Conservation (phyloP, 352 stramenopile genomes). For the Phytophthora sansomeana region DNA sequence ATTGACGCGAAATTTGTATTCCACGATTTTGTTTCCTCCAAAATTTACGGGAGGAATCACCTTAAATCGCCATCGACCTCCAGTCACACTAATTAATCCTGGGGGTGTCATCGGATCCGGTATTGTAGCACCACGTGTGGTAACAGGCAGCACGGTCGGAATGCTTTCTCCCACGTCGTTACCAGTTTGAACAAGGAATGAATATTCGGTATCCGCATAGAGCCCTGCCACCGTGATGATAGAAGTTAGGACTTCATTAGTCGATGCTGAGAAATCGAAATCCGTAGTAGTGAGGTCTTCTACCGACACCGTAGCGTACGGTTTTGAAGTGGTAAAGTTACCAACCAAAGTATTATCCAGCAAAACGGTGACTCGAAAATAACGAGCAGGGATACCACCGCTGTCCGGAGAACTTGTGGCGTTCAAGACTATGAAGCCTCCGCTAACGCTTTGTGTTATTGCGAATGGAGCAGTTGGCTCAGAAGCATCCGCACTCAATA, state of each 20-base stretch:
- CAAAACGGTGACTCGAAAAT: constrained; percentile 31
- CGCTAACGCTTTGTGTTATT: constrained; percentile 24
- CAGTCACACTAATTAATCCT: constrained; percentile 33
- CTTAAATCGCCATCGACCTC: constrained; percentile 42
- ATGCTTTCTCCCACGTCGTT: constrained; percentile 44
- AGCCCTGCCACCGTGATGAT: constrained; percentile 35
- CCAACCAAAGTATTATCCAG: background rate
- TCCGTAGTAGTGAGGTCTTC: background rate
- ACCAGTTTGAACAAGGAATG: constrained; percentile 24
- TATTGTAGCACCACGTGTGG: constrained; percentile 34
- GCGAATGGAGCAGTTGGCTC: constrained; percentile 18
- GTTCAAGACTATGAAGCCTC: constrained; percentile 36
- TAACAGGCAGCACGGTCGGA: background rate
- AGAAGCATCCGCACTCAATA: constrained; percentile 29
- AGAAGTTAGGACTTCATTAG: background rate
- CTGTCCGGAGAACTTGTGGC: constrained; percentile 37
- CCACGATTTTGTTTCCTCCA: constrained; percentile 41
- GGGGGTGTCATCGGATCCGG: constrained; percentile 32
- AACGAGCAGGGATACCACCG: constrained; percentile 38
- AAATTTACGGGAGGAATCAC: constrained; percentile 44
- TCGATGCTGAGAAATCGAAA: background rate
- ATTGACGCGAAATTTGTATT: constrained; percentile 46
- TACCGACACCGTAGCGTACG: background rate
- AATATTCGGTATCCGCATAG: constrained; percentile 46
- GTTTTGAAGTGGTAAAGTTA: background rate